A percentile compares a stretch with the other conserved stretches of the same genome.
Evolutionary conservation across 768 basidiomycete genomes (phyloP).

Genomic region (Asterophora lycoperdoides): DNA sequence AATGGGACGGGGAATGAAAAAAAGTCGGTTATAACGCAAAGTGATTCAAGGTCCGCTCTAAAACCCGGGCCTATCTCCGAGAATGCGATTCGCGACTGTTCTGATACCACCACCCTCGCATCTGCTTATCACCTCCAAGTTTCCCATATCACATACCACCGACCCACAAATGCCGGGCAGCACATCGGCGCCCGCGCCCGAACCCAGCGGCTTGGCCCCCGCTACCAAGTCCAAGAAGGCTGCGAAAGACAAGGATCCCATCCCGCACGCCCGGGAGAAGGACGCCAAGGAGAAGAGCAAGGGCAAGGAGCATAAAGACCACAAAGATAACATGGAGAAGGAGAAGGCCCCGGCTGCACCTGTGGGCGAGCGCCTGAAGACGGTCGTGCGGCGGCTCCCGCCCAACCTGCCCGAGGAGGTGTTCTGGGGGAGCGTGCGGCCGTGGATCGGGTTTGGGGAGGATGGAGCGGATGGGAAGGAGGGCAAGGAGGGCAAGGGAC

Average conservation of each 20-base stretch:
- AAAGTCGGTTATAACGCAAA: not conserved
- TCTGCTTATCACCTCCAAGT: too few species aligned
- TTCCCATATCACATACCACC: too few species aligned
- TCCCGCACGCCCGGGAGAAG: too few species aligned
- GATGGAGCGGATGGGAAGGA: conserved; percentile 45
- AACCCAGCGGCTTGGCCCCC: too few species aligned
- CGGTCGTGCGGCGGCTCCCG: conserved; percentile 81
- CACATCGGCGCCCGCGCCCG: too few species aligned
- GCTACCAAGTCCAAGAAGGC: too few species aligned
- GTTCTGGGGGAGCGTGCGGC: conserved; percentile 88
- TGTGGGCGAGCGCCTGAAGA: conserved; percentile 69
- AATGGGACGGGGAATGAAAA: not conserved
- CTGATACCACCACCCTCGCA: too few species aligned
- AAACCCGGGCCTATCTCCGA: not conserved
- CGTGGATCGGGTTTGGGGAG: conserved; percentile 84
- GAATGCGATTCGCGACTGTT: too few species aligned
- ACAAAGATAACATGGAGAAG: conserved; percentile 31
- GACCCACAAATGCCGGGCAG: too few species aligned
- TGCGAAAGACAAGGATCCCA: too few species aligned
- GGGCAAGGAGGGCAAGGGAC: too few species aligned
- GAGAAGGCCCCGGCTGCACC: conserved; percentile 29
- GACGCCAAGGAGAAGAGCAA: too few species aligned
- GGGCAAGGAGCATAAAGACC: conserved; percentile 20
- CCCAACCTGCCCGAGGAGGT: conserved; percentile 88
- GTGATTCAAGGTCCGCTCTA: conserved; percentile 6